phyloP scores from a whole-genome alignment of 2,329 filamentous ascomycete genomes.

The Septoria linicola region DNA sequence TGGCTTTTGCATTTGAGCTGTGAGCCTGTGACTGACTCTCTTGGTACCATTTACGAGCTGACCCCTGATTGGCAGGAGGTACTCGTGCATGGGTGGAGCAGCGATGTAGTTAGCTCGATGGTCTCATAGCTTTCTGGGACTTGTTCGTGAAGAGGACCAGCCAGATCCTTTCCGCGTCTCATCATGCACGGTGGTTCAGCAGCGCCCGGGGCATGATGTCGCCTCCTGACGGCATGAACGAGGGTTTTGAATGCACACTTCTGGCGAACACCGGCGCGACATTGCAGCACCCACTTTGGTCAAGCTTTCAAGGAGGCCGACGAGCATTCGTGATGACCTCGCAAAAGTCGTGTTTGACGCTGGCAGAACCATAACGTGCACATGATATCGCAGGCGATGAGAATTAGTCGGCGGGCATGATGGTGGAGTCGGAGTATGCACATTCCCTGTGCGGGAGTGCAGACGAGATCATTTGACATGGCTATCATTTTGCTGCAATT shows the following conservation, averaged over 20 bases:
- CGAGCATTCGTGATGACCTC: slow-evolving; percentile 5
- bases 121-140: slow-evolving; percentile 10
- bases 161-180: slow-evolving; percentile 18
- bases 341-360: slow-evolving; percentile 2
- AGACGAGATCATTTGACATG: background rate
- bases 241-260: slow-evolving; percentile 9
- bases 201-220: slow-evolving; percentile 15
- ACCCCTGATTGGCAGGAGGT: slow-evolving; percentile 11
- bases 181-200: slow-evolving; percentile 11
- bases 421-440: background rate
- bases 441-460: background rate
- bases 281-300: slow-evolving; percentile 10
- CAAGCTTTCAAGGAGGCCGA: slow-evolving; percentile 16
- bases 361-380: too few species aligned
- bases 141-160: slow-evolving; percentile 14
- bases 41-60: slow-evolving; percentile 11
- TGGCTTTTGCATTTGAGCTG: slow-evolving; percentile 20
- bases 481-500: background rate
- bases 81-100: slow-evolving; percentile 7
- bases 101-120: slow-evolving; percentile 2
- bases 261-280: slow-evolving; percentile 13
- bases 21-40: slow-evolving; percentile 11
- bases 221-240: slow-evolving; percentile 18
- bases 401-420: background rate
- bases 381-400: too few species aligned